phyloP scores from a whole-genome alignment of 495 filamentous ascomycete genomes.

The Immersiella caudata region DNA sequence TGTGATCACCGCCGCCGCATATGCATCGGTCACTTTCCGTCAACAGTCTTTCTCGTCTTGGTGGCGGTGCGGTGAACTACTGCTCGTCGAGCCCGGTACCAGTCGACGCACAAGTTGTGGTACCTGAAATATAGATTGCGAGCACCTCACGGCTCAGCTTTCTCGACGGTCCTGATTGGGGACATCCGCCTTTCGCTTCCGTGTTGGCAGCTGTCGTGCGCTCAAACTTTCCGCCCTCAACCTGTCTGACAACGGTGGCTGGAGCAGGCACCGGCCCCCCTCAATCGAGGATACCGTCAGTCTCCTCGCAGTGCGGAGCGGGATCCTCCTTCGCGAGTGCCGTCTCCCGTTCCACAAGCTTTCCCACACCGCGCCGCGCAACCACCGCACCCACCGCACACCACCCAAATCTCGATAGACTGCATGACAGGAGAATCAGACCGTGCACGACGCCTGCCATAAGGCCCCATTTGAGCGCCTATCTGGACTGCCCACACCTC shows the following conservation, averaged over 20 bases:
- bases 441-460: background rate
- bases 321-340: slow-evolving; percentile 29
- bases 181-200: slow-evolving; percentile 27
- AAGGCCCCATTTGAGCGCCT: slow-evolving; percentile 1
- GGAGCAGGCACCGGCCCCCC: slow-evolving; percentile 5
- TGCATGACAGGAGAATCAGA: slow-evolving; percentile 1
- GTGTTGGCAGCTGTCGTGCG: slow-evolving; percentile 18
- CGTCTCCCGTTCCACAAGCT: slow-evolving; percentile 24
- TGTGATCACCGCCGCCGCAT: background rate
- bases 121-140: slow-evolving; percentile 34
- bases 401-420: slow-evolving; percentile 10
- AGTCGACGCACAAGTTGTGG: slow-evolving; percentile 13
- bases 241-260: slow-evolving; percentile 18
- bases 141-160: slow-evolving; percentile 14
- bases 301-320: slow-evolving; percentile 23
- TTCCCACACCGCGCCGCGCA: background rate
- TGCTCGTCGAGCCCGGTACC: slow-evolving; percentile 10
- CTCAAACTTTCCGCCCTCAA: background rate
- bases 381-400: slow-evolving; percentile 13
- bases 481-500: background rate
- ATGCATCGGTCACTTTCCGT: background rate
- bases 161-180: slow-evolving; percentile 32
- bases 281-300: slow-evolving; percentile 27
- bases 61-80: slow-evolving; percentile 1
- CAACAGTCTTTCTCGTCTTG: background rate